Evolutionary conservation across 1,139 yeast species (phyloP).

Genomic region (Geotrichum cucujoidarum): DNA sequence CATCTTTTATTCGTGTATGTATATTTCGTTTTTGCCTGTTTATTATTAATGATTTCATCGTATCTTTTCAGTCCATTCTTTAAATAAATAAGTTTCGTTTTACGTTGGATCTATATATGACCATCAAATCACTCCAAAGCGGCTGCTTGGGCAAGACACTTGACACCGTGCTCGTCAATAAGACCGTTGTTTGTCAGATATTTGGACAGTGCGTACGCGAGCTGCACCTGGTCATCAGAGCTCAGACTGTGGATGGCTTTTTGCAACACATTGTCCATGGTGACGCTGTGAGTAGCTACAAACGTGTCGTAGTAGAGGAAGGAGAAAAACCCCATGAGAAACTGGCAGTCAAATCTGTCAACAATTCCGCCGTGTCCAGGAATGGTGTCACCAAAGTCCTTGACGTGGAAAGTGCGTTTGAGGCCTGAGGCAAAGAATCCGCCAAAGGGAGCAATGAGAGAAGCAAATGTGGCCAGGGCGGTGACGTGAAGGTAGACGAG

Average conservation of each 20-base stretch:
- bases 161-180: conserved; percentile 38
- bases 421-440: conserved; percentile 97
- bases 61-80: neutral
- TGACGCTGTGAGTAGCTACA: conserved; percentile 59
- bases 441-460: conserved; percentile 96
- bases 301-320: conserved; percentile 91
- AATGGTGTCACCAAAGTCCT: conserved; percentile 87
- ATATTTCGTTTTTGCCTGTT: neutral
- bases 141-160: conserved; percentile 29
- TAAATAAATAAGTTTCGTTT: neutral
- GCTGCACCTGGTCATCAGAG: conserved; percentile 58
- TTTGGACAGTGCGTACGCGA: conserved; percentile 57
- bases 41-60: neutral
- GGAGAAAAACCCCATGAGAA: conserved; percentile 93
- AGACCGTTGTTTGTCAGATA: conserved; percentile 57
- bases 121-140: conserved; percentile 26
- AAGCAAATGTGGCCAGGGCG: conserved; percentile 87
- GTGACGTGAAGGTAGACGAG: conserved; percentile 90
- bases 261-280: conserved; percentile 69
- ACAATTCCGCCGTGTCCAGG: conserved; percentile 99
- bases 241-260: conserved; percentile 68
- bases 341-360: conserved; percentile 97
- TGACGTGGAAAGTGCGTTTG: conserved; percentile 93
- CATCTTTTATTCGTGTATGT: neutral
- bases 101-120: neutral